phyloP scores from a whole-genome alignment of 108 stramenopile genomes.

The Nannochloropsis salina region DNA sequence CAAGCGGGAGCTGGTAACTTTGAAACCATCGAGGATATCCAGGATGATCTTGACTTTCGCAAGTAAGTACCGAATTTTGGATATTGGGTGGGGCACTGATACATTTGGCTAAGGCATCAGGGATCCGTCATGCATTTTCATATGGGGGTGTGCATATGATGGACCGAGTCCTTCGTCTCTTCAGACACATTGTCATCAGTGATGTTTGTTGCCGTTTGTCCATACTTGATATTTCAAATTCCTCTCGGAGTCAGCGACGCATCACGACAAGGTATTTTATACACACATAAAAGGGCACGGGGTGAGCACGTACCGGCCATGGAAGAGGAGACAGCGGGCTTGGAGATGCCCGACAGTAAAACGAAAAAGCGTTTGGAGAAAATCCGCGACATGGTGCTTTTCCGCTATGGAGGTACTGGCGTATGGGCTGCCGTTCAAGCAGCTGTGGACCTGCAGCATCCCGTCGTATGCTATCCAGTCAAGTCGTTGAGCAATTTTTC shows the following conservation, averaged over 20 bases:
- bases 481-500: slow-evolving; percentile 13
- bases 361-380: not conserved
- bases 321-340: not conserved
- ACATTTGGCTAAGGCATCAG: not conserved
- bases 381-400: slow-evolving; percentile 19
- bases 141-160: not conserved
- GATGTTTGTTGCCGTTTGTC: too few relatives aligned
- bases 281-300: not conserved
- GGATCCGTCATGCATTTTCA: not conserved
- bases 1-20: not conserved
- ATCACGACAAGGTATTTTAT: too few relatives aligned
- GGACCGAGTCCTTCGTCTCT: too few relatives aligned
- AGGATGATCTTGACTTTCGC: slow-evolving; percentile 12
- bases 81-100: too few relatives aligned
- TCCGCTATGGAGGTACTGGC: not conserved
- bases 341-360: slow-evolving; percentile 13
- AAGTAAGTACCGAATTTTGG: not conserved
- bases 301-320: not conserved
- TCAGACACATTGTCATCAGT: too few relatives aligned
- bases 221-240: too few relatives aligned
- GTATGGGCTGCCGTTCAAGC: slow-evolving; percentile 18
- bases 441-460: not conserved
- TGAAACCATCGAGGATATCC: not conserved
- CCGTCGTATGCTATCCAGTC: not conserved
- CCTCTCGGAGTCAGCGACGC: too few relatives aligned